phyloP scores from a whole-genome alignment of 257 asterid species.

The Echites panduratus region DNA sequence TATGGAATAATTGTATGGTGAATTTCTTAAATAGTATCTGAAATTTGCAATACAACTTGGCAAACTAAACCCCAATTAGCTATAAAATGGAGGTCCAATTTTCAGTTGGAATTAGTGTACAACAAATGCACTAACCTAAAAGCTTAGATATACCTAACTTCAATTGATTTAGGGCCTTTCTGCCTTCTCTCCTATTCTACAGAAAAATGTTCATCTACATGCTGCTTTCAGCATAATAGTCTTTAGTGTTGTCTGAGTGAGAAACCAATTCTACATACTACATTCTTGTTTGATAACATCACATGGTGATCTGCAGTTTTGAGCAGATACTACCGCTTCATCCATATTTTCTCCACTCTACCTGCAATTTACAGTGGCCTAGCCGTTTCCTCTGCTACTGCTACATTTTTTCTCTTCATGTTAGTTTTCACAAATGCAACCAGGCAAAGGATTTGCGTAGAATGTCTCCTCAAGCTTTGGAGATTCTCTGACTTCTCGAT shows the following conservation, averaged over 20 bases:
- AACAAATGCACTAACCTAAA: neutral
- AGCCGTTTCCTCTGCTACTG: neutral
- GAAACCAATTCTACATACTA: constrained; percentile 3
- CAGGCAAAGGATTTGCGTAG: constrained; percentile 40
- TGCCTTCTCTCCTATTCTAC: neutral
- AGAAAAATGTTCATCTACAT: neutral
- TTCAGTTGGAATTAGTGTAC: neutral
- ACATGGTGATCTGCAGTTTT: neutral
- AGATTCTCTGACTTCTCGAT: constrained; percentile 21
- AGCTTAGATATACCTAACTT: neutral
- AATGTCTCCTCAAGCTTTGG: constrained; percentile 32
- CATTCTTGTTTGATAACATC: neutral
- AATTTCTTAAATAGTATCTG: neutral
- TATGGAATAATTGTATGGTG: neutral
- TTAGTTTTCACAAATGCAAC: constrained; percentile 31
- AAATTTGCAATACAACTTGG: neutral
- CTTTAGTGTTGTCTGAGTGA: constrained; percentile 1
- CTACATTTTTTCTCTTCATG: neutral
- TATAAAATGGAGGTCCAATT: neutral
- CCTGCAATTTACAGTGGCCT: neutral
- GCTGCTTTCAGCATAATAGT: neutral
- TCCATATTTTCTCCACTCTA: neutral
- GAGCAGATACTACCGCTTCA: neutral
- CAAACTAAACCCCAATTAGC: neutral
- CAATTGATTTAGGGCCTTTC: neutral